Conservation (phyloP, 805 yeast species). For the Candida argentea region DNA sequence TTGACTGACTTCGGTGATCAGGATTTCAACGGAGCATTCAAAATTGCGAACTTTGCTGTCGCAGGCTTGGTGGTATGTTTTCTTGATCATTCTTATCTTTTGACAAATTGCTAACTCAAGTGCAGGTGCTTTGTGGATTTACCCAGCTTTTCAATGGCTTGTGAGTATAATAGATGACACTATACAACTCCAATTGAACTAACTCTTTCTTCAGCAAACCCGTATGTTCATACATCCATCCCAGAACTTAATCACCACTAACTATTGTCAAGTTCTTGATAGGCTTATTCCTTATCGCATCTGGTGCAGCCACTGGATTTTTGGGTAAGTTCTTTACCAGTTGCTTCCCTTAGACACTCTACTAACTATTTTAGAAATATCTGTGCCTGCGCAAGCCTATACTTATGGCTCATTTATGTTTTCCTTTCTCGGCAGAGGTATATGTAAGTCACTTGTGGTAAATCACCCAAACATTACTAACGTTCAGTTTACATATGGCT, state of each 20-base stretch:
- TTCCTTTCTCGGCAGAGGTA: conserved; percentile 68
- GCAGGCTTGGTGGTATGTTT: conserved; percentile 45
- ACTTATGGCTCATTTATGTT: conserved; percentile 59
- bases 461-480: conserved; percentile 11
- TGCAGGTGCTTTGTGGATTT: conserved; percentile 38
- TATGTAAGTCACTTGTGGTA: conserved; percentile 40
- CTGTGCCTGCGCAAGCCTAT: conserved; percentile 50
- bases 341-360: not conserved
- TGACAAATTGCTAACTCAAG: conserved; percentile 5
- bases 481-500: conserved; percentile 25
- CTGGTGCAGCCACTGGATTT: conserved; percentile 45
- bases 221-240: conserved; percentile 19
- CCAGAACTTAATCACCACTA: too few species aligned
- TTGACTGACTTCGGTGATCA: conserved; percentile 33
- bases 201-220: conserved; percentile 5
- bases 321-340: conserved; percentile 25
- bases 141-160: conserved; percentile 42
- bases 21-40: conserved; percentile 38
- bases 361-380: conserved; percentile 30
- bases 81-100: not conserved
- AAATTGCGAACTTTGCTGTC: conserved; percentile 43
- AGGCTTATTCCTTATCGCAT: conserved; percentile 46
- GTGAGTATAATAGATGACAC: conserved; percentile 23
- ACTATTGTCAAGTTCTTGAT: conserved; percentile 42
- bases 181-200: conserved; percentile 9